Evolutionary conservation across 2,329 filamentous ascomycete species (phyloP).

Genomic region (Epichloe amarillans): DNA sequence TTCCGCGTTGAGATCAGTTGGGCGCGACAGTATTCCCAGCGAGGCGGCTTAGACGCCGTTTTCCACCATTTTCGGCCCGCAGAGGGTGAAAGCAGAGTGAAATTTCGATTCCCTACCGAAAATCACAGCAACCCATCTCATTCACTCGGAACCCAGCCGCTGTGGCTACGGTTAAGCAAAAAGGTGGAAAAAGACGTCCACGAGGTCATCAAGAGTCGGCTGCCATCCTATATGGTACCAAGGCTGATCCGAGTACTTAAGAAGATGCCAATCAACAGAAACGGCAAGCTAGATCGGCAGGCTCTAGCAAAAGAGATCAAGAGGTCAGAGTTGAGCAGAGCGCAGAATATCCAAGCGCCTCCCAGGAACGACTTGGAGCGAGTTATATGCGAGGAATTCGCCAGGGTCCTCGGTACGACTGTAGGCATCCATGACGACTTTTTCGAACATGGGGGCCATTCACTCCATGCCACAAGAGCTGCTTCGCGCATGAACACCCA

Average conservation of each 20-base stretch:
- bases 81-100: neutral
- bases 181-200: neutral
- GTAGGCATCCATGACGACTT: neutral
- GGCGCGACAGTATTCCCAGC: slow-evolving; percentile 22
- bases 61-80: no score
- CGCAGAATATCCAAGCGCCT: neutral
- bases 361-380: neutral
- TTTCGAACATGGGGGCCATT: neutral
- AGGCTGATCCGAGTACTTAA: neutral
- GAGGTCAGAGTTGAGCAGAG: no score
- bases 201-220: neutral
- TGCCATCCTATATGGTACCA: neutral
- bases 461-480: neutral
- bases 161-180: neutral
- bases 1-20: slow-evolving; percentile 32
- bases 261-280: neutral
- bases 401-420: neutral
- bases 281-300: neutral
- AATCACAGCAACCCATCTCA: slow-evolving; percentile 3
- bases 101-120: slow-evolving; percentile 7
- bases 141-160: neutral
- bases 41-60: slow-evolving; percentile 6
- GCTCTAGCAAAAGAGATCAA: neutral
- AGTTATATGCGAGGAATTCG: neutral
- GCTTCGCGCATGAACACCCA: neutral